phyloP scores from a whole-genome alignment of 1,284 basidiomycete genomes.

The Cutaneotrichosporon sp. region DNA sequence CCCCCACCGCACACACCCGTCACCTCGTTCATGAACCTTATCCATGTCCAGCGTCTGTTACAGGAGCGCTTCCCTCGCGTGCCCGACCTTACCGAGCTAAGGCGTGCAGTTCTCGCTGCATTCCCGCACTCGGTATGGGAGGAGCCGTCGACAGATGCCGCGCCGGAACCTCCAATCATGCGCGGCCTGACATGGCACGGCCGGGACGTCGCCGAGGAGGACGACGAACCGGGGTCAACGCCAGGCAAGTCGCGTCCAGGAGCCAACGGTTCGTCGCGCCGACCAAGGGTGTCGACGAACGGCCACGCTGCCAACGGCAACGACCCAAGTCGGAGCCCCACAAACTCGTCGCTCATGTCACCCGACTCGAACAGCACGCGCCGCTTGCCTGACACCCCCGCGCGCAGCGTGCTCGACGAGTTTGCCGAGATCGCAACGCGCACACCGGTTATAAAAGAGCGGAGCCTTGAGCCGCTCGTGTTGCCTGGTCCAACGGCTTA shows the following conservation, averaged over 20 bases:
- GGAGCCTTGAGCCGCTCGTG: constrained; percentile 6
- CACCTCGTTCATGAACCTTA: constrained; percentile 38
- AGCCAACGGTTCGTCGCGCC: neutral
- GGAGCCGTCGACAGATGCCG: constrained; percentile 23
- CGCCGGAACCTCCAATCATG: constrained; percentile 38
- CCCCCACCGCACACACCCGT: constrained; percentile 32
- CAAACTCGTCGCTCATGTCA: constrained; percentile 36
- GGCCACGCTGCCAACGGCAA: constrained; percentile 3
- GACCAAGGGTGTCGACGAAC: neutral
- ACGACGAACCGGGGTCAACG: constrained; percentile 19
- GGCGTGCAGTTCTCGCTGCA: constrained; percentile 36
- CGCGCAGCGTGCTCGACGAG: constrained; percentile 41
- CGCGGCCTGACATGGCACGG: constrained; percentile 43
- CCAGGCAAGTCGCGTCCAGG: constrained; percentile 4
- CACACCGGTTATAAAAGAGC: constrained; percentile 29
- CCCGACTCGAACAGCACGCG: constrained; percentile 34
- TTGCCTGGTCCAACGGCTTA: constrained; percentile 11
- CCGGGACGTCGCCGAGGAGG: constrained; percentile 34
- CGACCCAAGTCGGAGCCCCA: constrained; percentile 25
- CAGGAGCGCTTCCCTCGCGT: constrained; percentile 42
- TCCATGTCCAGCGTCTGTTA: constrained; percentile 36
- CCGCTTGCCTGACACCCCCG: constrained; percentile 37
- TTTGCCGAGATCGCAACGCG: constrained; percentile 43
- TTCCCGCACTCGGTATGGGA: constrained; percentile 42
- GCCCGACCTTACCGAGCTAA: constrained; percentile 33